Percentiles rank a stretch among this genome's conserved stretches.
Conservation (phyloP, 75 land plant species). For the Ceratopteris richardii region DNA sequence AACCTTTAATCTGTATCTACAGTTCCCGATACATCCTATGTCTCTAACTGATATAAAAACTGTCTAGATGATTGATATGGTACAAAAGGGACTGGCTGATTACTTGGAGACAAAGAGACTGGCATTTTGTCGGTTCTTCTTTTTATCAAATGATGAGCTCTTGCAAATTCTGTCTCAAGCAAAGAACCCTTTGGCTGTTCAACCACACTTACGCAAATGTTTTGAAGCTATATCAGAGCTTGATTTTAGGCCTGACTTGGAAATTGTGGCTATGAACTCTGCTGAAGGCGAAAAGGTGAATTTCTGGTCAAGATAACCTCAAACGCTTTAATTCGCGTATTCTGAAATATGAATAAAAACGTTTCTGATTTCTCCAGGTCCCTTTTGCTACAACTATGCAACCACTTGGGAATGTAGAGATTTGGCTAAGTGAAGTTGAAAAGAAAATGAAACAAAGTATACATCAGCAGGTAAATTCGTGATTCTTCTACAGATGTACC, state of each 20-base stretch:
- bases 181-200: constrained; percentile 36
- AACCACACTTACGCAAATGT: constrained; percentile 36
- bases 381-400: constrained; percentile 29
- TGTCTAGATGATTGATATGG: constrained; percentile 25
- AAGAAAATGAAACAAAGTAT: constrained; percentile 25
- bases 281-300: constrained; percentile 31
- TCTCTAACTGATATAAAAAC: too few species aligned
- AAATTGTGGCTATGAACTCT: constrained; percentile 30
- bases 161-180: constrained; percentile 37
- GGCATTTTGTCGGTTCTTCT: constrained; percentile 34
- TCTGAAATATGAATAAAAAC: background rate
- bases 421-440: constrained; percentile 33
- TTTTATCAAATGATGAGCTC: constrained; percentile 37
- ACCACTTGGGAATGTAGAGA: constrained; percentile 36
- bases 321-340: too few species aligned
- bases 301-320: too few species aligned
- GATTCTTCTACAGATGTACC: too few species aligned
- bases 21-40: too few species aligned
- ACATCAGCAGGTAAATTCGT: constrained; percentile 18
- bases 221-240: constrained; percentile 32
- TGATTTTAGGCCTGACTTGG: constrained; percentile 23
- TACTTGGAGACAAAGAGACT: constrained; percentile 34
- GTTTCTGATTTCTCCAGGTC: constrained; percentile 7
- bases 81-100: constrained; percentile 33
- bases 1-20: too few species aligned